Evolutionary conservation across 768 basidiomycete genomes (phyloP).

Genomic region (Phylloporus sp.): DNA sequence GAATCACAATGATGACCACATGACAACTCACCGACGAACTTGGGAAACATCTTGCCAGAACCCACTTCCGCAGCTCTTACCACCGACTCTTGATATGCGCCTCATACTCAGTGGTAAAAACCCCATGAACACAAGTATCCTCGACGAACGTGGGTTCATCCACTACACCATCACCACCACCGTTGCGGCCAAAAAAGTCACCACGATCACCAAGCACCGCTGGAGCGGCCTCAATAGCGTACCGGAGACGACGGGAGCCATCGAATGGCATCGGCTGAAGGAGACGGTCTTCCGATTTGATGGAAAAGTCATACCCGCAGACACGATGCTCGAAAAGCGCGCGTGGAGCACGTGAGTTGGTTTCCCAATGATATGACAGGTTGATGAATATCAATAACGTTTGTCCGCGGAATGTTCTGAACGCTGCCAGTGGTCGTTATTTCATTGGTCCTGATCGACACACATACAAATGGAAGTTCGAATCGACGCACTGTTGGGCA

Average conservation of each 20-base stretch:
- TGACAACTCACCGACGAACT: background rate
- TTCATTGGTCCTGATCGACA: slow-evolving; percentile 31
- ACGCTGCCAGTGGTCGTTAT: slow-evolving; percentile 24
- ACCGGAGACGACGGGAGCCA: slow-evolving; percentile 21
- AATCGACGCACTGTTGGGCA: slow-evolving; percentile 24
- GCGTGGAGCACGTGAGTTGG: slow-evolving; percentile 17
- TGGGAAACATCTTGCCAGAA: background rate
- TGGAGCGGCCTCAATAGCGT: slow-evolving; percentile 11
- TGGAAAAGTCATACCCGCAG: slow-evolving; percentile 8
- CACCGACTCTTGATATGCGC: slow-evolving; percentile 11
- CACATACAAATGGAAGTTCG: slow-evolving; percentile 33
- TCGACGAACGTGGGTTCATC: slow-evolving; percentile 16
- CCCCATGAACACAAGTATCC: slow-evolving; percentile 20
- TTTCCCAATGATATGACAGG: background rate
- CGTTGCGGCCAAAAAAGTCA: slow-evolving; percentile 10
- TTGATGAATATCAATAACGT: background rate
- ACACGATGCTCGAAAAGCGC: slow-evolving; percentile 12
- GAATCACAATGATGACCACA: background rate
- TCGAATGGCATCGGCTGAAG: slow-evolving; percentile 22
- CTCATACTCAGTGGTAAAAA: slow-evolving; percentile 19
- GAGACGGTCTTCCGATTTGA: slow-evolving; percentile 14
- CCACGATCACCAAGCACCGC: slow-evolving; percentile 25
- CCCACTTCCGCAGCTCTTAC: background rate
- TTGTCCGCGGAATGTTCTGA: background rate
- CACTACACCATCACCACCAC: slow-evolving; percentile 21